Evolutionary conservation across 805 yeast genomes (phyloP).

Genomic region (Yarrowia sp.): DNA sequence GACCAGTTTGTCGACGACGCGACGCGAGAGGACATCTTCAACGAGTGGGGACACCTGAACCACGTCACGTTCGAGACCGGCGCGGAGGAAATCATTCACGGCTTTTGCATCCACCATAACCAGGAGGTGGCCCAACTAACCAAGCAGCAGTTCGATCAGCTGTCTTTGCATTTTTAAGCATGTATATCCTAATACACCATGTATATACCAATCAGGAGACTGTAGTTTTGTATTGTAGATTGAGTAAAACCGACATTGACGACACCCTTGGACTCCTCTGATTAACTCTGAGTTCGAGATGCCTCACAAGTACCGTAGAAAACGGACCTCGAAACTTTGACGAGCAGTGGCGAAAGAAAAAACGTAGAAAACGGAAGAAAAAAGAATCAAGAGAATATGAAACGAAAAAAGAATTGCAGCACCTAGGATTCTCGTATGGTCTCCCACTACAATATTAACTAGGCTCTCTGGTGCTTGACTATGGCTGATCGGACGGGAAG

Average conservation of each 20-base stretch:
- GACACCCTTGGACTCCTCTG: too few species aligned
- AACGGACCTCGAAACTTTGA: too few species aligned
- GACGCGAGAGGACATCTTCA: constrained; percentile 48
- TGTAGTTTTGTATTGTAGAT: neutral
- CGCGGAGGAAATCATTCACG: constrained; percentile 49
- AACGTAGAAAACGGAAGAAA: neutral
- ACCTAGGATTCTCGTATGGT: constrained; percentile 18
- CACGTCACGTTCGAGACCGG: constrained; percentile 40
- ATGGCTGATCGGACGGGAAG: constrained; percentile 22
- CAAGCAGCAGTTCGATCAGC: constrained; percentile 44
- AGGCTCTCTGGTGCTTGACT: constrained; percentile 20
- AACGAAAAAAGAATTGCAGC: neutral
- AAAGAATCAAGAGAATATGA: neutral
- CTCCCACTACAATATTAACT: constrained; percentile 19
- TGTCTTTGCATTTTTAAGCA: constrained; percentile 81
- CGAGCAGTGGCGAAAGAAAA: neutral
- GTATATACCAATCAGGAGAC: neutral
- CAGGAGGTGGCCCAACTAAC: constrained; percentile 43
- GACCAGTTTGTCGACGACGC: constrained; percentile 66
- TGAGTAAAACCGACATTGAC: too few species aligned
- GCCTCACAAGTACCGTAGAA: too few species aligned
- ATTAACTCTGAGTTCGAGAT: neutral
- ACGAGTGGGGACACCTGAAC: constrained; percentile 40
- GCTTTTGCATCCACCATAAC: constrained; percentile 61
- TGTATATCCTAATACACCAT: constrained; percentile 82